Conservation (phyloP, 1,139 yeast species). For the Geotrichum histeridarum region DNA sequence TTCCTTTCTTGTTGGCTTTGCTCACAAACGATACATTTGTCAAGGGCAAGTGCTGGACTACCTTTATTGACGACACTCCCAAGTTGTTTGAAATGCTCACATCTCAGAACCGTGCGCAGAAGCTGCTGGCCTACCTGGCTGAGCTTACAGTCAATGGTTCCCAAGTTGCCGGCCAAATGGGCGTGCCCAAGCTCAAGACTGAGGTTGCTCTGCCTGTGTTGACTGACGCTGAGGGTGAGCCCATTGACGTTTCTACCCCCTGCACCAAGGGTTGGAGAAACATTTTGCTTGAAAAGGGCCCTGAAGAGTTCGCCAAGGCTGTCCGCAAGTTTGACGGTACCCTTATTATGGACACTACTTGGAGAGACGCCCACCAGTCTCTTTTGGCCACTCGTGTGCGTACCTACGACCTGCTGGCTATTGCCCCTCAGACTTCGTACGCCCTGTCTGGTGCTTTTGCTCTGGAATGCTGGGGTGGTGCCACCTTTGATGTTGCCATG, state of each 20-base stretch:
- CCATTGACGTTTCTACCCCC: constrained; percentile 53
- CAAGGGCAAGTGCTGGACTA: constrained; percentile 91
- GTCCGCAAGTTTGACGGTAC: constrained; percentile 83
- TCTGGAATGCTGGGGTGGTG: constrained; percentile 99
- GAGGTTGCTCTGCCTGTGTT: constrained; percentile 73
- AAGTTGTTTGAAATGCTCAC: constrained; percentile 89
- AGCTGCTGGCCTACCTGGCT: constrained; percentile 79
- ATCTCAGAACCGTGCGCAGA: constrained; percentile 95
- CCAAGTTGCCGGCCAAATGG: constrained; percentile 90
- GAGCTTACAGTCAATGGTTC: constrained; percentile 95
- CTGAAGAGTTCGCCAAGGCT: constrained; percentile 80
- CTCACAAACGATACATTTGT: constrained; percentile 89
- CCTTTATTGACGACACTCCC: constrained; percentile 97
- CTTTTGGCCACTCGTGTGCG: constrained; percentile 94
- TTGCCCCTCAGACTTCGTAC: constrained; percentile 90
- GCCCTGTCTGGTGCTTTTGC: constrained; percentile 91
- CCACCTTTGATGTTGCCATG: constrained; percentile 98
- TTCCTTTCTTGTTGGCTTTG: constrained; percentile 90
- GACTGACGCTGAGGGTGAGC: constrained; percentile 55
- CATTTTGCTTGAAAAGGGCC: constrained; percentile 75
- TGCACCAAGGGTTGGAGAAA: constrained; percentile 87
- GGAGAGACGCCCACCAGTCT: constrained; percentile 99
- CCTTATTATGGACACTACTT: constrained; percentile 92
- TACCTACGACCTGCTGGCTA: constrained; percentile 81
- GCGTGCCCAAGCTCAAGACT: constrained; percentile 72